Base-by-base conservation (phyloP, 2,329 filamentous ascomycete species). In the Karstenula rhodostoma region DNA sequence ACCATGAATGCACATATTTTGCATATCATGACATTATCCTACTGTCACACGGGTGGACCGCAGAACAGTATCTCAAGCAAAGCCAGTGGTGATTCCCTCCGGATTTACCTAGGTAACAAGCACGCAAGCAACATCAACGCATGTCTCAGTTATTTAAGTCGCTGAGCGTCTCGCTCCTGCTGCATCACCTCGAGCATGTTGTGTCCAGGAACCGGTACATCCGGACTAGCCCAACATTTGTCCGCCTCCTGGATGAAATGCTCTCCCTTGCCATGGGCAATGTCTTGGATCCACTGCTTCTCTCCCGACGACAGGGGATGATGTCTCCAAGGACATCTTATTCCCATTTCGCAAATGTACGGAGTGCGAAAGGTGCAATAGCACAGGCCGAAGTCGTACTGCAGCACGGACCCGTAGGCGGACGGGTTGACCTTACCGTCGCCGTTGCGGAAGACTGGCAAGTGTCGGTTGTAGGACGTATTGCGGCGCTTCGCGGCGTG, bases 391-490 rank as follows among this genome's bases (percentile, higher is more conserved):
- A 57, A 40, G 33, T 57, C 55, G 17, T 57, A 23, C 23, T 44
- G 22, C 13, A 43, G 37, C 23, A 48, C 32, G 4, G 44, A 49
- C 5, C 55, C 55, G 32, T 57, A 57, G 2, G 35, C 44, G 3
- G 55, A 32, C 6, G 55, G 55, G 17, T 57, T 57, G 4, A 57
- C 55, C 35, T 57, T 57, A 22, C 55, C 55, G 37, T 57, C 55
- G 17, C 55, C 55, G 29, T 56, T 56, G 2, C 44, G n/a, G 17
- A 56, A 56, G 3, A 10, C 12, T 13, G 53, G 44, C 19, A 56
- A 29, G n/a, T 37, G 17, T 10, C 8, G 15, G 43, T 47, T 56
- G 1, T 27, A 9, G 22, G 27, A 7, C 15, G 53, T 56, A 19
- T 23, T 27, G 29, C n/a, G 19, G 10, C 53, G 53, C 12, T 25